A percentile compares a stretch with the other conserved stretches of the same genome.
phyloP scores from a whole-genome alignment of 768 basidiomycete genomes.

The Boletus subcaerulescens region DNA sequence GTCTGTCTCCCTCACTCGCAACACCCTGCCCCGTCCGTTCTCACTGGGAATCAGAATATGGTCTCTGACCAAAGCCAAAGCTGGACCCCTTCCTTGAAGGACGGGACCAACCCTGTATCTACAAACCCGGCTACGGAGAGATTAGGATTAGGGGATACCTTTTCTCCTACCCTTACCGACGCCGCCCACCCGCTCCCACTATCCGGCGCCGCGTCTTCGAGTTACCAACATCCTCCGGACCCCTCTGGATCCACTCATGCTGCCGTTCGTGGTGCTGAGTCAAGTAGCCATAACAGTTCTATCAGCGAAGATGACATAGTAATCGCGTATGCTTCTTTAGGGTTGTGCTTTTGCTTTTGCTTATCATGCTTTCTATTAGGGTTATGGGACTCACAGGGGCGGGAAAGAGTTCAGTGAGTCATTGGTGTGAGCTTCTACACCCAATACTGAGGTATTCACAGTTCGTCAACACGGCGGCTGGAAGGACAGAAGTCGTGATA shows the following conservation, averaged over 20 bases:
- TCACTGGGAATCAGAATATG: neutral
- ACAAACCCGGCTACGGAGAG: neutral
- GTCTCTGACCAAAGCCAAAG: too few species aligned
- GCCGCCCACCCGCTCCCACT: neutral
- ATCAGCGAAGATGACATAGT: slow-evolving; percentile 10
- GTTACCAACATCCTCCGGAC: neutral
- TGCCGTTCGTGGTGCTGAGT: neutral
- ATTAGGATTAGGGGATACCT: neutral
- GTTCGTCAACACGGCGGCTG: slow-evolving; percentile 13
- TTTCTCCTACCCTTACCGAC: too few species aligned
- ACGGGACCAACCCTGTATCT: neutral
- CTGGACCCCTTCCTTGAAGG: neutral
- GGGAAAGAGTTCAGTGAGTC: slow-evolving; percentile 21
- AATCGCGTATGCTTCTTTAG: slow-evolving; percentile 6
- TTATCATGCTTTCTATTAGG: neutral
- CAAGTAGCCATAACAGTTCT: neutral
- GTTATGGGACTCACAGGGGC: slow-evolving; percentile 18
- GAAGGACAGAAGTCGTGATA: neutral
- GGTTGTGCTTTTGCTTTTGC: neutral
- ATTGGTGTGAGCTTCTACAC: neutral
- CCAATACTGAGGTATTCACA: neutral
- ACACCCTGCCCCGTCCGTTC: neutral
- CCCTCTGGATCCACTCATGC: too few species aligned
- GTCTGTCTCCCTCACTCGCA: neutral
- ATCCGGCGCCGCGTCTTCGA: neutral